Evolutionary conservation across 345 rosid genomes (phyloP), one percentile per base, ranked within the genome.

Genomic region (Linum trigynum): DNA sequence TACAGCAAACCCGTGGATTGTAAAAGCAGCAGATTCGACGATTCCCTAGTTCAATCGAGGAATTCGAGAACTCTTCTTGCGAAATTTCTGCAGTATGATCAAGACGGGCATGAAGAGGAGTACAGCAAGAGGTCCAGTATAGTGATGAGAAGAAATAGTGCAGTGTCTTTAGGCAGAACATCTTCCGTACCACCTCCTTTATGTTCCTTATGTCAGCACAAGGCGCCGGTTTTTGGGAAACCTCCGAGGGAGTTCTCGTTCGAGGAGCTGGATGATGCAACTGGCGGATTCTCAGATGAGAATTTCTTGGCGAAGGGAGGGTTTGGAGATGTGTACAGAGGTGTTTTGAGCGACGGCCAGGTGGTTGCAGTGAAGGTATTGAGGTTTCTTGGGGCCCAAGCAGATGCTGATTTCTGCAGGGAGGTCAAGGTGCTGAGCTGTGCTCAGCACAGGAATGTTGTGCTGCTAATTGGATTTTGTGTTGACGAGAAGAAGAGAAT

Each of bases 371-470:
- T 83, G 70, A 85, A 87, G 80, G 72, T 78, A 70, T 71, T 87
- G 67, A 85, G 74, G 68, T 73, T 72, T 40, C 64, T 64, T 4
- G 79, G 82, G 39, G 73, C 79, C 40, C 79, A 83, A 72, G 86
- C 82, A 56, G 85, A 87, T 80, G 79, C 80, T 45, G 90, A 85
- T 76, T 87, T 87, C 76, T 78, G 80, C 71, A 75, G 90, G 77
- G 94, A 87, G 72, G 88, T 87, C 9, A 76, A 79, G 70, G 77
- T 87, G 43, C 77, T 87, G 79, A 87, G 90, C 77, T 87, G 90
- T 38, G 94, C 90, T 0, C 94, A 83, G 45, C 94, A 87, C 70
- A 81, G 86, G 73, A 87, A 87, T 74, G 90, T 87, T 41, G 88
- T 85, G 43, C 68, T 84, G 81, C 71, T 87, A 35, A 85, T 80